phyloP scores from a whole-genome alignment of 805 yeast species.

The Maudiozyma turicensis region DNA sequence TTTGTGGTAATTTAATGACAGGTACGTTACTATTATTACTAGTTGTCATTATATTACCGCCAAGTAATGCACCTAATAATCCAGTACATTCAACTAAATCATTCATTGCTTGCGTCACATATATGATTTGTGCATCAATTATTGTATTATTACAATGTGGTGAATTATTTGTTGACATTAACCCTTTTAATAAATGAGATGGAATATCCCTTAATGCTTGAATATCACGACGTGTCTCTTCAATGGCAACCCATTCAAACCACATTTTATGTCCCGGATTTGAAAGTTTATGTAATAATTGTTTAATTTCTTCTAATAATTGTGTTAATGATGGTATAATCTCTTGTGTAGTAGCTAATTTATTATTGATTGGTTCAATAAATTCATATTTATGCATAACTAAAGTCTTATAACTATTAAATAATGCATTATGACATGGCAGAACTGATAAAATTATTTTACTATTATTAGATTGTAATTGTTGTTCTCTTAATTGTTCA shows the following conservation, averaged over 20 bases:
- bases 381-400: background rate
- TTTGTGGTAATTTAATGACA: background rate
- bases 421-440: background rate
- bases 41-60: background rate
- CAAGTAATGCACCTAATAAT: slow-evolving; percentile 6
- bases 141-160: background rate
- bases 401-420: background rate
- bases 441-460: background rate
- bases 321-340: background rate
- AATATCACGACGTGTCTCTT: background rate
- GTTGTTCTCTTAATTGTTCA: background rate
- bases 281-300: background rate
- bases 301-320: background rate
- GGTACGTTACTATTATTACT: background rate
- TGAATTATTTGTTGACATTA: background rate
- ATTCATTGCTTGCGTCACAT: slow-evolving; percentile 14
- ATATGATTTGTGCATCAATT: background rate
- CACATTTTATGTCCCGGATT: background rate
- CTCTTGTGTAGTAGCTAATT: background rate
- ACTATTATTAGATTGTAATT: background rate
- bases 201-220: background rate
- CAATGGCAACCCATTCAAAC: background rate
- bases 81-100: slow-evolving; percentile 23
- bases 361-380: background rate
- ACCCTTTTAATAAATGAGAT: background rate